Percentiles rank a stretch among this genome's conserved stretches.
Evolutionary conservation across 371 early-diverging fungal species (phyloP).

Genomic region (Saksenaea vasiformis): DNA sequence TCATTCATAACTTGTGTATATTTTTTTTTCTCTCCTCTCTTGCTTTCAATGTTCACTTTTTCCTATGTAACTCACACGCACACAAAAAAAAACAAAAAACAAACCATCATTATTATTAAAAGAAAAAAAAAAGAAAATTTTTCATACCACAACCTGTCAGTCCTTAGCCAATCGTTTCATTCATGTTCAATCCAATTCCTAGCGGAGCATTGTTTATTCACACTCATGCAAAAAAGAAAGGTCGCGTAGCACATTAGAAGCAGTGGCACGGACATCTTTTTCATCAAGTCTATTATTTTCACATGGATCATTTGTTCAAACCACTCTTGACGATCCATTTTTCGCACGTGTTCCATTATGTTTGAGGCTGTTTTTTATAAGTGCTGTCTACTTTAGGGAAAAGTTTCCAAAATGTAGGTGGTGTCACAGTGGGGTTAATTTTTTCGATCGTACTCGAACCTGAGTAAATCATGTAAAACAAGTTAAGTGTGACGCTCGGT

Average conservation of each 20-base stretch:
- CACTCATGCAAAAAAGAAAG: not conserved
- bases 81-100: not conserved
- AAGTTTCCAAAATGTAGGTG: conserved; percentile 4
- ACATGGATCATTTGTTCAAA: not conserved
- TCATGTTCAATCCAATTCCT: no score
- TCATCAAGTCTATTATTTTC: not conserved
- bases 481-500: not conserved
- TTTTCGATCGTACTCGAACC: not conserved
- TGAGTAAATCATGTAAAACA: not conserved
- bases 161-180: no score
- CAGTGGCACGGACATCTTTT: not conserved
- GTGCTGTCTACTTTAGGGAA: not conserved
- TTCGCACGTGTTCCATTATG: not conserved
- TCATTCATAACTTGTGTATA: conserved; percentile 5
- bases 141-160: no score
- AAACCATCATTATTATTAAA: not conserved
- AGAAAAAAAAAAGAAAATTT: no score
- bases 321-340: not conserved
- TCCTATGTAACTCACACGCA: not conserved
- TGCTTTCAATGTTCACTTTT: not conserved
- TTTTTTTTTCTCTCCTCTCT: not conserved
- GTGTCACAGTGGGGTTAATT: not conserved
- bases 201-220: no score
- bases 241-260: not conserved
- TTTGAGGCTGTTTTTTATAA: not conserved